phyloP scores from a whole-genome alignment of 345 rosid species.

The Syzygium jambos region DNA sequence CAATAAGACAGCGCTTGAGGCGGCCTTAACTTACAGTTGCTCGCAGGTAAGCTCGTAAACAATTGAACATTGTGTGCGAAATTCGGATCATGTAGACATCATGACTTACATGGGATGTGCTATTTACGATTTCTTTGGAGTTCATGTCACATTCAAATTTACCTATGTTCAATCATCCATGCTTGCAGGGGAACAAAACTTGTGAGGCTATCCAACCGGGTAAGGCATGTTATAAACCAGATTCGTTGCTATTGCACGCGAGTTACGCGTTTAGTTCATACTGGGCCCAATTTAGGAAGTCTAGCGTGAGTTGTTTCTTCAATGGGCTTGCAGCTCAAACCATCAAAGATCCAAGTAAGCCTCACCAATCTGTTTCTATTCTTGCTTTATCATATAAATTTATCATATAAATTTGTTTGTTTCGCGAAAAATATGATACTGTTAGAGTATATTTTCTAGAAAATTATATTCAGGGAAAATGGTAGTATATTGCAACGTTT shows the following conservation, averaged over 20 bases:
- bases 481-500: no score
- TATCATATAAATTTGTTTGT: background rate
- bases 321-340: conserved; percentile 64
- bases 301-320: conserved; percentile 58
- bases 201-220: conserved; percentile 53
- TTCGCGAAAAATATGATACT: no score
- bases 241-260: conserved; percentile 40
- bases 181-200: conserved; percentile 71
- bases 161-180: background rate
- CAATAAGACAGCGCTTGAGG: conserved; percentile 28
- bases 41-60: background rate
- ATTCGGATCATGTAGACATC: background rate
- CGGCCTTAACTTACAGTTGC: conserved; percentile 28
- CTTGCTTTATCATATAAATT: background rate
- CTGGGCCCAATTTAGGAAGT: conserved; percentile 54
- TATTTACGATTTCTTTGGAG: background rate
- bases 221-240: conserved; percentile 39
- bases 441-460: no score
- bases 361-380: background rate
- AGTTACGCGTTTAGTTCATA: conserved; percentile 74
- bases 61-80: background rate
- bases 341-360: conserved; percentile 76
- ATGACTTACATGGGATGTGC: accelerated
- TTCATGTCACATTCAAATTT: background rate
- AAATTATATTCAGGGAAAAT: no score